Evolutionary conservation across 306 rosid genomes (phyloP).

Genomic region (Vigna angularis): DNA sequence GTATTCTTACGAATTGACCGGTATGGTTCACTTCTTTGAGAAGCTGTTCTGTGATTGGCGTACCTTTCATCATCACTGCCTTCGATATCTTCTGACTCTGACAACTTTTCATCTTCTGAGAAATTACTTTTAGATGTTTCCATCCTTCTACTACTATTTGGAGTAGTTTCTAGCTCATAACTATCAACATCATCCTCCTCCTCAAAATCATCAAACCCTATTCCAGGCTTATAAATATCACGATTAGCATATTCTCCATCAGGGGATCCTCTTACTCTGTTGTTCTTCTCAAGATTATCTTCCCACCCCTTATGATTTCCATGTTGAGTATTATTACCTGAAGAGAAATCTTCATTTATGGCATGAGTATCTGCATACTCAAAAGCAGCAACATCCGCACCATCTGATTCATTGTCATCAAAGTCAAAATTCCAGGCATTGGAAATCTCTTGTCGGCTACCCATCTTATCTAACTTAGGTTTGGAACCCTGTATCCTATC

Average conservation of each 20-base stretch:
- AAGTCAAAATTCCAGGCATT: constrained; percentile 99
- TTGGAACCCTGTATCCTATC: constrained; percentile 59
- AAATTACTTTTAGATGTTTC: constrained; percentile 56
- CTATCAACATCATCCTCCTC: constrained; percentile 93
- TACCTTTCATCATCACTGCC: constrained; percentile 40
- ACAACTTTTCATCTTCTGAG: constrained; percentile 64
- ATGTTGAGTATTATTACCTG: constrained; percentile 54
- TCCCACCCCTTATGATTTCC: constrained; percentile 57
- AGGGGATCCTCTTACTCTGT: constrained; percentile 52
- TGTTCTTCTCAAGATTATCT: constrained; percentile 52
- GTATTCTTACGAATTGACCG: constrained; percentile 44
- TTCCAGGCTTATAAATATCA: constrained; percentile 53
- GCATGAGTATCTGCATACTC: constrained; percentile 87
- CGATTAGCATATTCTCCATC: constrained; percentile 62
- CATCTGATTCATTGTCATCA: constrained; percentile 96
- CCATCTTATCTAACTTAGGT: constrained; percentile 59
- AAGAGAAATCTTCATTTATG: constrained; percentile 53
- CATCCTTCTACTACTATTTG: constrained; percentile 50
- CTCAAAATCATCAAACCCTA: constrained; percentile 94
- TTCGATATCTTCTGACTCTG: constrained; percentile 60
- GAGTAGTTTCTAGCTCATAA: constrained; percentile 73
- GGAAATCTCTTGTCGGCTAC: constrained; percentile 65
- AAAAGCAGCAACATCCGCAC: constrained; percentile 97
- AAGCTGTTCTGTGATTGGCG: constrained; percentile 37
- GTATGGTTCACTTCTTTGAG: constrained; percentile 49